Evolutionary conservation across 1,284 basidiomycete genomes (phyloP).

Genomic region (Apiotrichum gracile): DNA sequence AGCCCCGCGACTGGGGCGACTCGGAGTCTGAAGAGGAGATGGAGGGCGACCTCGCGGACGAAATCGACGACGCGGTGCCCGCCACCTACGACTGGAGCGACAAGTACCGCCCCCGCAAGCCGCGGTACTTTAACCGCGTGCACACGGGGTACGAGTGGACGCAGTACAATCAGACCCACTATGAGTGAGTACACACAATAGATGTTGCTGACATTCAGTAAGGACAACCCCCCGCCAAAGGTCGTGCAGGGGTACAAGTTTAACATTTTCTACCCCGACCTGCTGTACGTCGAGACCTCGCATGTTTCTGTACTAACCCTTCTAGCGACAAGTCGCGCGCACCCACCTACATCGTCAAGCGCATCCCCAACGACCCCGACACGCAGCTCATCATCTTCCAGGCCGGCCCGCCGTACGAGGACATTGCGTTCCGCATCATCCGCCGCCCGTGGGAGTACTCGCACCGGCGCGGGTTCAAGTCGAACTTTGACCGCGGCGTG

Average conservation of each 20-base stretch:
- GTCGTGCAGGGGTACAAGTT: constrained; percentile 98
- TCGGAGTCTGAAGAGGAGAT: constrained; percentile 61
- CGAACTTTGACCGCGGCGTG: constrained; percentile 56
- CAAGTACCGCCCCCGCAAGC: constrained; percentile 97
- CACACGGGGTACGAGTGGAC: constrained; percentile 99
- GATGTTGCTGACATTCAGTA: constrained; percentile 34
- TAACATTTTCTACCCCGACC: constrained; percentile 49
- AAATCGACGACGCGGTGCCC: constrained; percentile 22
- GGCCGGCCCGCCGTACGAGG: constrained; percentile 97
- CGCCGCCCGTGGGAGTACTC: constrained; percentile 98
- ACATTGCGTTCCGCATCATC: constrained; percentile 96
- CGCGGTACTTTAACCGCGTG: constrained; percentile 97
- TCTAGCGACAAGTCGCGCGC: constrained; percentile 83
- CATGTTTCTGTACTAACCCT: neutral
- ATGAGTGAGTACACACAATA: constrained; percentile 63
- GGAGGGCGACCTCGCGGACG: constrained; percentile 75
- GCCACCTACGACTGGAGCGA: constrained; percentile 92
- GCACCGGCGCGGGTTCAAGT: constrained; percentile 58
- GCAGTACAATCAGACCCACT: constrained; percentile 98
- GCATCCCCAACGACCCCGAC: constrained; percentile 86
- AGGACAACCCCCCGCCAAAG: constrained; percentile 94
- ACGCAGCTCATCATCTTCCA: constrained; percentile 90
- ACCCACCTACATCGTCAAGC: constrained; percentile 88
- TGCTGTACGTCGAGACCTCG: constrained; percentile 30
- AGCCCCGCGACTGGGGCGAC: constrained; percentile 30